Percentiles rank a stretch among this genome's conserved stretches.
Evolutionary conservation across 2,329 filamentous ascomycete species (phyloP).

Genomic region (Endocalyx cinctus): DNA sequence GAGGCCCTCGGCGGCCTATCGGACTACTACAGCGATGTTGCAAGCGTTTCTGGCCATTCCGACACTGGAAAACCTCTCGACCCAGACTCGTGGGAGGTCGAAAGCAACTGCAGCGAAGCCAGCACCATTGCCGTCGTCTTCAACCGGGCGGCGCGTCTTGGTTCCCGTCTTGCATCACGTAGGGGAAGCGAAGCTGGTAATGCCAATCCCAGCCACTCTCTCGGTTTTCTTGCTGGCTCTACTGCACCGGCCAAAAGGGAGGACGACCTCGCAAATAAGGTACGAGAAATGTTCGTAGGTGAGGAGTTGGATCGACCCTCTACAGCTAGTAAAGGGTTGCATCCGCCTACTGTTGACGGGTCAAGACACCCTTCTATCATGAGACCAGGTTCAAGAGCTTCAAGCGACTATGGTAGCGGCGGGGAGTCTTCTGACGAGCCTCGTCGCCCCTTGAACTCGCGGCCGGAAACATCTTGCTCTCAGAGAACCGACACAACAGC

Average conservation of each 20-base stretch:
- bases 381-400: slow-evolving; percentile 1
- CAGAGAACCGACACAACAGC: too few relatives aligned
- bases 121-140: slow-evolving; percentile 8
- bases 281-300: too few relatives aligned
- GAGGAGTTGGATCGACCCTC: slow-evolving; percentile 1
- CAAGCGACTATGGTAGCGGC: neutral
- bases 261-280: too few relatives aligned
- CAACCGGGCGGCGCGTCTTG: slow-evolving; percentile 8
- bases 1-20: slow-evolving; percentile 12
- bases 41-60: slow-evolving; percentile 2
- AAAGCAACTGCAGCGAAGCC: slow-evolving; percentile 4
- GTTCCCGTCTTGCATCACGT: neutral
- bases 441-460: too few relatives aligned
- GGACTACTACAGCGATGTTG: slow-evolving; percentile 10
- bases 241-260: too few relatives aligned
- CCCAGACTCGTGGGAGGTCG: slow-evolving; percentile 2
- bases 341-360: too few relatives aligned
- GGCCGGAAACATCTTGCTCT: too few relatives aligned
- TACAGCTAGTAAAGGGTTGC: too few relatives aligned
- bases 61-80: neutral
- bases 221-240: too few relatives aligned
- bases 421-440: neutral
- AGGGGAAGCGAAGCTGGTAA: neutral
- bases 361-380: slow-evolving; percentile 1
- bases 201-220: neutral